Evolutionary conservation across 1,139 yeast species (phyloP).

Genomic region (Yamadazyma atlantica): DNA sequence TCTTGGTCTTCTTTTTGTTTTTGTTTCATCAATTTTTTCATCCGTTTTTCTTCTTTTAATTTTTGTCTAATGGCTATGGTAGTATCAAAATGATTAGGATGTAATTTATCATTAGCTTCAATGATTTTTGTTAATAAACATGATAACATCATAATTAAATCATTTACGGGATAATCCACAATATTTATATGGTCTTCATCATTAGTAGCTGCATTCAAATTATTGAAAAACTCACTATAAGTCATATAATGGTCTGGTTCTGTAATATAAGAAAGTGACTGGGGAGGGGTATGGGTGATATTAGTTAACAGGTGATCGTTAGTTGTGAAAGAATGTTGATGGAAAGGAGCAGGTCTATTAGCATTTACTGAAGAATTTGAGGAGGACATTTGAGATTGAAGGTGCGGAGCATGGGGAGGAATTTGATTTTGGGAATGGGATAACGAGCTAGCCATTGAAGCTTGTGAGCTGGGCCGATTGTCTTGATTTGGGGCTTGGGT

Average conservation of each 20-base stretch:
- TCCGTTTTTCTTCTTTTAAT: slow-evolving; percentile 37
- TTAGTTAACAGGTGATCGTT: slow-evolving; percentile 9
- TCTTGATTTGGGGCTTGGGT: slow-evolving; percentile 3
- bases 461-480: neutral
- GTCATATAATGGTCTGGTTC: slow-evolving; percentile 50
- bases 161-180: slow-evolving; percentile 80
- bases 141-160: slow-evolving; percentile 79
- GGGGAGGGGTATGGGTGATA: slow-evolving; percentile 13
- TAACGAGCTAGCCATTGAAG: slow-evolving; percentile 1
- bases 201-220: slow-evolving; percentile 27
- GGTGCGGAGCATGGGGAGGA: slow-evolving; percentile 8
- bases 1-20: slow-evolving; percentile 13
- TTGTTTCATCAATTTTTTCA: slow-evolving; percentile 19
- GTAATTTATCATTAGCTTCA: slow-evolving; percentile 86
- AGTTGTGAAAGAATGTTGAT: slow-evolving; percentile 11
- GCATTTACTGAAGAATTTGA: slow-evolving; percentile 2
- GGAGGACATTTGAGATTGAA: slow-evolving; percentile 2
- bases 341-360: slow-evolving; percentile 6
- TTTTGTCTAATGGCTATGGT: slow-evolving; percentile 48
- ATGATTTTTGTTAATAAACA: slow-evolving; percentile 82
- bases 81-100: slow-evolving; percentile 66
- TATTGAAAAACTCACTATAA: slow-evolving; percentile 40
- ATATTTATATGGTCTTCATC: slow-evolving; percentile 67
- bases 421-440: slow-evolving; percentile 1
- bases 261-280: slow-evolving; percentile 12